Percentiles rank a stretch among this genome's conserved stretches.
Evolutionary conservation across 164 flowering plant species (phyloP).

Genomic region (Stephania cephalantha): DNA sequence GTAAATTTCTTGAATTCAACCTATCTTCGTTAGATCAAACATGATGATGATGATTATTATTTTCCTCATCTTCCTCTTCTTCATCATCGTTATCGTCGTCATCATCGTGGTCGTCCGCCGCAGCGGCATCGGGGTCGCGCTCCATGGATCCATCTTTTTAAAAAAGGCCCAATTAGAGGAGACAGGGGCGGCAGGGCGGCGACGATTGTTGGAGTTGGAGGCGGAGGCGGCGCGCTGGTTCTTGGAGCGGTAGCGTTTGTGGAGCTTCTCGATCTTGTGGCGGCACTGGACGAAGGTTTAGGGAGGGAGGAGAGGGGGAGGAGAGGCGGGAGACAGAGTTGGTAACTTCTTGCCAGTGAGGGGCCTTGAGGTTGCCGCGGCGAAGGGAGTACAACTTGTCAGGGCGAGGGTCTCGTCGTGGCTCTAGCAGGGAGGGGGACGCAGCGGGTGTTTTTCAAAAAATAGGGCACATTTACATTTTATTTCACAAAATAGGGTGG

Average conservation of each 20-base stretch:
- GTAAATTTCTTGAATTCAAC: background rate
- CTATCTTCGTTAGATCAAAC: background rate
- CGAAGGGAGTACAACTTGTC: conserved; percentile 59
- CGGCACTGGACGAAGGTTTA: conserved; percentile 88
- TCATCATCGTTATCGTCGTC: background rate
- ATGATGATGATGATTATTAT: background rate
- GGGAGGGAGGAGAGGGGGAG: conserved; percentile 22
- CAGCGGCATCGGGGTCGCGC: conserved; percentile 19
- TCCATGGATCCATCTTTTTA: conserved; percentile 52
- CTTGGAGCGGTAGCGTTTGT: conserved; percentile 71
- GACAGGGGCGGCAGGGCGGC: conserved; percentile 1
- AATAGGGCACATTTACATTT: no score
- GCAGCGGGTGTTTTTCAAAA: no score
- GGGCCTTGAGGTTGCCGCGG: conserved; percentile 63
- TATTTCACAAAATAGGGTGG: no score
- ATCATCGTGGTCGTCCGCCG: background rate
- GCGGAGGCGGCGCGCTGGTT: conserved; percentile 38
- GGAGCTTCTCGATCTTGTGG: conserved; percentile 88
- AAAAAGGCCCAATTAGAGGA: conserved; percentile 55
- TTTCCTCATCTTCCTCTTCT: conserved; percentile 5
- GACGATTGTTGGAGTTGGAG: background rate
- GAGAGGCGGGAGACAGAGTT: conserved; percentile 38
- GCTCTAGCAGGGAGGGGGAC: conserved; percentile 86
- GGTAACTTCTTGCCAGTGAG: conserved; percentile 78
- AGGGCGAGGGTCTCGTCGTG: conserved; percentile 64